These are phyloP conservation scores for Metschnikowia dekortorum DNA, from an alignment of 805 yeast species.

Conservation along the genomic window DNA sequence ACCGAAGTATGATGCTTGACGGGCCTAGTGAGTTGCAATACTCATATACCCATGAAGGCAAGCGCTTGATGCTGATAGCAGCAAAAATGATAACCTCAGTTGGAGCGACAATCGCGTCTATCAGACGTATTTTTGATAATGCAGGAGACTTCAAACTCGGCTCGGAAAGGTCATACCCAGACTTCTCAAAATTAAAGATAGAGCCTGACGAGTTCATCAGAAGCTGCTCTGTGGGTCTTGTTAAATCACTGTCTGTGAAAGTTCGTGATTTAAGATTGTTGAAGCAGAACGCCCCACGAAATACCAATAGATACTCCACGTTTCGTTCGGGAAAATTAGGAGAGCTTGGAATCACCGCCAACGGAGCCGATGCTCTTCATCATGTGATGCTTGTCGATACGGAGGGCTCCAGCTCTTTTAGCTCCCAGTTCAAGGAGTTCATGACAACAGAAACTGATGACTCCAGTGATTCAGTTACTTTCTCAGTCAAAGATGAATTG, in stretches of 20 bases:
- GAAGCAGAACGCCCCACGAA: constrained; percentile 16
- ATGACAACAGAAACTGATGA: constrained; percentile 10
- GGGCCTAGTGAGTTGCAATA: constrained; percentile 26
- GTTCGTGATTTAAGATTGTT: constrained; percentile 22
- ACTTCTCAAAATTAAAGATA: constrained; percentile 53
- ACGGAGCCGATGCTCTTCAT: constrained; percentile 45
- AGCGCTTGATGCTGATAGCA: constrained; percentile 54
- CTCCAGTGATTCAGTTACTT: background rate
- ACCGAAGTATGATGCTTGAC: constrained; percentile 20
- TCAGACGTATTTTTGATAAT: constrained; percentile 46
- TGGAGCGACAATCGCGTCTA: constrained; percentile 45
- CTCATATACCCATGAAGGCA: constrained; percentile 64
- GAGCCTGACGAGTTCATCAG: constrained; percentile 58
- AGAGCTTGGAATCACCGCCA: constrained; percentile 42
- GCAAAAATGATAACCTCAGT: constrained; percentile 58
- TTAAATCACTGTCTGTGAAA: constrained; percentile 32
- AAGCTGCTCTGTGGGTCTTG: constrained; percentile 57
- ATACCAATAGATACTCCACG: constrained; percentile 43
- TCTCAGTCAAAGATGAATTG: constrained; percentile 41
- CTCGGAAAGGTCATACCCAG: constrained; percentile 59
- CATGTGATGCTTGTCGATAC: constrained; percentile 27
- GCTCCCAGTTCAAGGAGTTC: constrained; percentile 34
- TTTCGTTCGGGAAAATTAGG: constrained; percentile 50
- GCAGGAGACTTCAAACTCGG: constrained; percentile 67
- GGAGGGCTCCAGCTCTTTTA: constrained; percentile 28